Percentiles rank a stretch among this genome's conserved stretches.
phyloP scores from a whole-genome alignment of 805 yeast genomes.

The Hyphopichia homilentoma region DNA sequence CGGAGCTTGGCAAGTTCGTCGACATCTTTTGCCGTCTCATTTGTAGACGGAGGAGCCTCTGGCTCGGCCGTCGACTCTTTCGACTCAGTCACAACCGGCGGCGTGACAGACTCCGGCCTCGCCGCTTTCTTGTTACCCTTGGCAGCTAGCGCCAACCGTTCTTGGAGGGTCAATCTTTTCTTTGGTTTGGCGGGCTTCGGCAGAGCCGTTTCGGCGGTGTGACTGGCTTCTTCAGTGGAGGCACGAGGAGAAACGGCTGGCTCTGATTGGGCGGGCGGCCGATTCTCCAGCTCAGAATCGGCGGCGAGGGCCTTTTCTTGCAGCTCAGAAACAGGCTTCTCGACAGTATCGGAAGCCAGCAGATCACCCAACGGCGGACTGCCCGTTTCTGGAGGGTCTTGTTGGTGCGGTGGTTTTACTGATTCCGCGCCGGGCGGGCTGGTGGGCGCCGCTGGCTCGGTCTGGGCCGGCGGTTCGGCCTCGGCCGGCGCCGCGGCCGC shows the following conservation, averaged over 20 bases:
- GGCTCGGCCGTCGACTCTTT: constrained; percentile 1
- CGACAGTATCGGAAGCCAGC: no score
- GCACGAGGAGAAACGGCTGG: background rate
- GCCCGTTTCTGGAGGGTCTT: no score
- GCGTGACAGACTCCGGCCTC: constrained; percentile 3
- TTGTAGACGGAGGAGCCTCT: constrained; percentile 3
- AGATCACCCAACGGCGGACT: no score
- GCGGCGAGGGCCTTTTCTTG: no score
- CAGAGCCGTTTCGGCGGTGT: background rate
- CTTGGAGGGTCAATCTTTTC: constrained; percentile 75
- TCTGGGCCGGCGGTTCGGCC: no score
- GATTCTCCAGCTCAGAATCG: background rate
- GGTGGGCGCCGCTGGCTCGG: no score
- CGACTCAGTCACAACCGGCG: no score
- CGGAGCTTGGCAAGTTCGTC: constrained; percentile 2
- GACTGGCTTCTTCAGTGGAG: background rate
- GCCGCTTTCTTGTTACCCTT: constrained; percentile 35
- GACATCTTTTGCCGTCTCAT: background rate
- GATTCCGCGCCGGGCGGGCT: no score
- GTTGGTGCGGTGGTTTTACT: no score
- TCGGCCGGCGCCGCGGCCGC: no score
- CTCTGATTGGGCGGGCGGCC: background rate
- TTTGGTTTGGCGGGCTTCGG: constrained; percentile 19
- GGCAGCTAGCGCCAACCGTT: constrained; percentile 81
- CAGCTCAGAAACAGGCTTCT: no score